Conservation (phyloP, 352 stramenopile genomes). For the Globisporangium solare region DNA sequence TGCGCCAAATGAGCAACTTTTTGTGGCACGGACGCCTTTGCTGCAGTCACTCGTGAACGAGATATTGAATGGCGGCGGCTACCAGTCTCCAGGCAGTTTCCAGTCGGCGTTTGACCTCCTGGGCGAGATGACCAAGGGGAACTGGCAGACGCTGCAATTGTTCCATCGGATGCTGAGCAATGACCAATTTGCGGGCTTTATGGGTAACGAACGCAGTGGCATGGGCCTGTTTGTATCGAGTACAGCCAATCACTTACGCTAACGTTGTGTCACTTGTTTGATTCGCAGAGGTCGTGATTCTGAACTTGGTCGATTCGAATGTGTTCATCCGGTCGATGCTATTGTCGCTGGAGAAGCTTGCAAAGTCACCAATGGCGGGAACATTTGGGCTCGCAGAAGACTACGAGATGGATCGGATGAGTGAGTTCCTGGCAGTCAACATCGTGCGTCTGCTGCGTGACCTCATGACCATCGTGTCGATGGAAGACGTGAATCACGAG, state of each 20-base stretch:
- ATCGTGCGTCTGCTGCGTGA: slow-evolving; percentile 88
- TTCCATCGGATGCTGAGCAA: slow-evolving; percentile 86
- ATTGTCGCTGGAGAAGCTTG: slow-evolving; percentile 73
- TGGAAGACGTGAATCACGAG: slow-evolving; percentile 95
- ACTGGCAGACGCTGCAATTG: slow-evolving; percentile 85
- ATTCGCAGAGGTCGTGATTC: slow-evolving; percentile 80
- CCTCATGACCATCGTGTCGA: slow-evolving; percentile 93
- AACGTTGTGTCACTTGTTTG: slow-evolving; percentile 5
- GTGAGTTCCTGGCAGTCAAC: slow-evolving; percentile 87
- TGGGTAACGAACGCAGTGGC: slow-evolving; percentile 45
- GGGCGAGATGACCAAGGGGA: slow-evolving; percentile 94
- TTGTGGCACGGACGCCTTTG: slow-evolving; percentile 86
- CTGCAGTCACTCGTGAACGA: slow-evolving; percentile 86
- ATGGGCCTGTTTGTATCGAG: slow-evolving; percentile 1
- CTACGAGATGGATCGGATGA: slow-evolving; percentile 74
- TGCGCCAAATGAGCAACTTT: slow-evolving; percentile 84
- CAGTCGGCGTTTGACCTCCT: slow-evolving; percentile 96
- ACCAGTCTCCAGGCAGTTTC: slow-evolving; percentile 88
- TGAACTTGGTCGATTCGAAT: slow-evolving; percentile 96
- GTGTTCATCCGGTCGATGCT: slow-evolving; percentile 95
- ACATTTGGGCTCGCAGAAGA: slow-evolving; percentile 44
- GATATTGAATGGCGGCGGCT: slow-evolving; percentile 74
- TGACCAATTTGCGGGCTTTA: slow-evolving; percentile 87
- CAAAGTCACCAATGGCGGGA: slow-evolving; percentile 26
- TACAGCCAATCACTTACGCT: too few species aligned